These are phyloP conservation scores for Rhodosorus marinus DNA, from an alignment of 23 red algal genomes.

Conservation along the genomic window DNA sequence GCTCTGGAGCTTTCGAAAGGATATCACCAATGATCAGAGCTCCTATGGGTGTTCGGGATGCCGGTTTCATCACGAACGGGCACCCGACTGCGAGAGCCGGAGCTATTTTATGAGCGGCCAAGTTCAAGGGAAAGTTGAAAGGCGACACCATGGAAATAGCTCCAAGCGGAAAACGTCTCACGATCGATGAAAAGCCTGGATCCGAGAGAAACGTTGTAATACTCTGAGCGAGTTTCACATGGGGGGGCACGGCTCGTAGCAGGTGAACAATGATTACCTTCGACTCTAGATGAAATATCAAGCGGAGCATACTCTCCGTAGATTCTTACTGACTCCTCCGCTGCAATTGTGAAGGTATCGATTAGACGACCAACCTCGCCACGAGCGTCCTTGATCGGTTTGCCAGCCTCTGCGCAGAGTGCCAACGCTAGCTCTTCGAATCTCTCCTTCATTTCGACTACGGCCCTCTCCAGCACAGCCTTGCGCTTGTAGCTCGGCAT, in stretches of 20 bases:
- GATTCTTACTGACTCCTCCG: slow-evolving; percentile 16
- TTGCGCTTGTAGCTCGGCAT: slow-evolving; percentile 26
- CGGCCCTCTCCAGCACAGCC: slow-evolving; percentile 16
- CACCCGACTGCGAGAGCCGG: slow-evolving; percentile 21
- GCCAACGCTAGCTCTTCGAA: slow-evolving; percentile 18
- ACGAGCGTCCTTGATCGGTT: slow-evolving; percentile 2
- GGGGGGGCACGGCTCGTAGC: too few species aligned
- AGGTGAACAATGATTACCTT: too few species aligned
- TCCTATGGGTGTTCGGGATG: too few species aligned
- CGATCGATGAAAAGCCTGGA: slow-evolving; percentile 1
- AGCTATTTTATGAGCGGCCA: slow-evolving; percentile 18
- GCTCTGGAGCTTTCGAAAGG: too few species aligned
- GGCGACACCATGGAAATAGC: slow-evolving; percentile 4
- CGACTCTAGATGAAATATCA: too few species aligned
- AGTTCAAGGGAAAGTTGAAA: slow-evolving; percentile 28
- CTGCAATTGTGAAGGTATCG: slow-evolving; percentile 14
- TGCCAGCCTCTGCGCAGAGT: slow-evolving; percentile 8
- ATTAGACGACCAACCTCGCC: slow-evolving; percentile 14
- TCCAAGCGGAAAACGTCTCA: slow-evolving; percentile 21
- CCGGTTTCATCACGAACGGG: slow-evolving; percentile 12
- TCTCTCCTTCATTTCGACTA: slow-evolving; percentile 6
- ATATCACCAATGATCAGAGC: too few species aligned
- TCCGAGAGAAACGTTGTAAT: background rate
- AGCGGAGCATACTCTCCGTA: too few species aligned
- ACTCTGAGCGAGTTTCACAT: background rate